Base-by-base conservation (phyloP, 2,329 filamentous ascomycete genomes). In the Anisogramma anomala region DNA sequence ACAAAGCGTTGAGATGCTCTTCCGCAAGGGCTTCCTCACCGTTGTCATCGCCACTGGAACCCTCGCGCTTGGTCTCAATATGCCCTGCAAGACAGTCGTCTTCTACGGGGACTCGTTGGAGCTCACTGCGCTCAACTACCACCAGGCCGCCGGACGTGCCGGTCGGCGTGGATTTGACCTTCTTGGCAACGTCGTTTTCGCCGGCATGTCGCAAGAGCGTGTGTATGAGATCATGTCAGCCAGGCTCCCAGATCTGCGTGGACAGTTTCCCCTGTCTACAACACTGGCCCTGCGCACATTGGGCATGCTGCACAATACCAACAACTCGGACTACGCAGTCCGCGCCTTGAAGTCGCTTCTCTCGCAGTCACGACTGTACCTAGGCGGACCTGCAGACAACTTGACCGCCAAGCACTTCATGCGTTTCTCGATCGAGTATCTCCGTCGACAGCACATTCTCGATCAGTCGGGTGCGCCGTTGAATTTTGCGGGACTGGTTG, bases 51-150 rank as follows among this genome's bases (percentile, higher is more conserved):
- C 83, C 1, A 88, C 83, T 1, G 83, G 82, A 1, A 87, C 82
- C 0, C 67, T 87, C 17, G 79, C 80, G 2, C 64, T 88, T 4
- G 84, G 84, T 63, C 82, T 89, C 63, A 89, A 85, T 51, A 84
- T 85, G 79, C 84, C 84, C 8, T 88, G 82, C 56, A 84, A 84
- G 56, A 89, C 83, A 1, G 82, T 87, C 0, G 74, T 86, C 1
- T 89, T 89, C 56, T 71, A 69, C 13, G 82, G 81, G 0, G 82
- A 88, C 55, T 84, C 78, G 0, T 67, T 83, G 3, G 86, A 74
- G 53, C 61, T 89, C 32, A 85, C 81, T 0, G 74, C 82, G 0
- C 71, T 88, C 38, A 85, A 84, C 55, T 89, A 82, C 57, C 74
- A 81, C 7, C 84, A 89, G 56, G 81, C 75, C 6, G 76, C 82